Base-by-base conservation (phyloP, 768 basidiomycete genomes). In the Agaricus bisporus region DNA sequence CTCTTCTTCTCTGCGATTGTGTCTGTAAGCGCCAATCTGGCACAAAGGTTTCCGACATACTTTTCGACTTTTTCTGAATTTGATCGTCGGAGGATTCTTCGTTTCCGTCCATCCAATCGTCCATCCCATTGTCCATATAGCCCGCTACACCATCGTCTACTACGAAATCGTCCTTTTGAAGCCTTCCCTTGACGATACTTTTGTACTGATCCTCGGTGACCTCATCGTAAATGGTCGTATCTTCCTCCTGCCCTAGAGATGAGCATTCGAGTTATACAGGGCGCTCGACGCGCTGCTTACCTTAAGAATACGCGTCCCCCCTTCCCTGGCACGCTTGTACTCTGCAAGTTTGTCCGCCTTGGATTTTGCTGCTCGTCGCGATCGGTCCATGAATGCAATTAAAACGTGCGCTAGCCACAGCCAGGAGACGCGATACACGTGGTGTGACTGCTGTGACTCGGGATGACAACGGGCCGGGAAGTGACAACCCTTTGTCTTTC, bases 81-180 rank as follows among this genome's bases (percentile, higher is more conserved):
- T 84, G 79, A 6, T 78, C 76, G 26, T 77, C 79, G 37, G 59
- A 57, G n/a, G 80, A 77, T 44, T 78, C 51, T 36, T 48, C 74
- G 26, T 77, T 74, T 8, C 73, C 79, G 25, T 77, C 79, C 29
- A 79, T 81, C 86, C 91, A 98, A 63, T 95, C 94, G 55, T 98
- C 97, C 84, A 93, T 86, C 4, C 97, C 97, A 64, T 97, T 91
- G 72, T 99, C 97, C 66, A 87, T 85, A 62, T 99, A 98, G 5
- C 92, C 97, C 12, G 75, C 79, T 0, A 87, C 80, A 25, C 93
- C 93, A 70, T 98, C 97, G 63, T 98, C 97, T 36, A 88, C 86
- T 17, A 98, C 91, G 57, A 99, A 99, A 66, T 99, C 97, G 59
- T 98, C 93, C 59, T 75, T 73, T 55, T 89, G 85, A 6, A 97